These are phyloP conservation scores for Xylaria polymorpha DNA, from an alignment of 2,329 filamentous ascomycete genomes.

Conservation along the genomic window DNA sequence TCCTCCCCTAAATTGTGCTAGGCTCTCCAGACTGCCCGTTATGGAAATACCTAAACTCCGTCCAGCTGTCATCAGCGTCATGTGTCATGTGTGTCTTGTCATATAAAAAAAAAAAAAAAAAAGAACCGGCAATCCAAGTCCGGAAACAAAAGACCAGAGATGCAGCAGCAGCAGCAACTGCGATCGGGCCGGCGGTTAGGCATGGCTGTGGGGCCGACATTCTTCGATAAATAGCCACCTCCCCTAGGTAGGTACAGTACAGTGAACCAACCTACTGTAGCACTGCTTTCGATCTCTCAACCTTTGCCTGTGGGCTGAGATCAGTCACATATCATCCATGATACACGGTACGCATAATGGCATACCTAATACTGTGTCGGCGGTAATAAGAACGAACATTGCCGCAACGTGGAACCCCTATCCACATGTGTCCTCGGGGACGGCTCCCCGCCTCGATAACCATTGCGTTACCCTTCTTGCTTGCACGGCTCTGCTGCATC, in stretches of 20 bases:
- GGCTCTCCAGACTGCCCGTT: conserved; percentile 18
- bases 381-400: conserved; percentile 10
- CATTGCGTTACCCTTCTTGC: background rate
- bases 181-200: background rate
- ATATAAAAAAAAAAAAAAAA: background rate
- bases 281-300: conserved; percentile 11
- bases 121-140: background rate
- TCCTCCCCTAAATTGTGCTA: conserved; percentile 1
- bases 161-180: background rate
- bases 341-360: conserved; percentile 2
- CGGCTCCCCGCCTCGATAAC: conserved; percentile 16
- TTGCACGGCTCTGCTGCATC: background rate
- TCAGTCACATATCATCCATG: conserved; percentile 1
- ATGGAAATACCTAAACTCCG: conserved; percentile 14
- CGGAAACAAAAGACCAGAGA: background rate
- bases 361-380: conserved; percentile 15
- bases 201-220: conserved; percentile 2
- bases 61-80: conserved; percentile 10
- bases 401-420: conserved; percentile 6
- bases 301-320: background rate
- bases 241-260: too few species aligned
- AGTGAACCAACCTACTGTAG: too few species aligned
- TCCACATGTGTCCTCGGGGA: conserved; percentile 13
- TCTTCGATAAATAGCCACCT: background rate
- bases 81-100: background rate